Conservation (phyloP, 148 eudicot genomes). For the Amaranthus palmeri region DNA sequence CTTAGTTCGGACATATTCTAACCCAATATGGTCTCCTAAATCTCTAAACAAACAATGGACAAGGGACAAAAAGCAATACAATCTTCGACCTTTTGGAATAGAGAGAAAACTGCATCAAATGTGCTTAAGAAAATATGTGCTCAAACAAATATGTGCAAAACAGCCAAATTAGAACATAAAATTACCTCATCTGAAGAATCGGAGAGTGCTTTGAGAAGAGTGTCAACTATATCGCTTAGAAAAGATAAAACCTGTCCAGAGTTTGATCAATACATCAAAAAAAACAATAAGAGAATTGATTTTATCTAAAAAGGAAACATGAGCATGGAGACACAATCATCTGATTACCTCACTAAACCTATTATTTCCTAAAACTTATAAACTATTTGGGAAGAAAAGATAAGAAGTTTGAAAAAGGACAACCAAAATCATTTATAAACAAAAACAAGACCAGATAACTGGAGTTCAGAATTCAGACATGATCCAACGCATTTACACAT, state of each 20-base stretch:
- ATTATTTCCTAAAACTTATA: too few relatives aligned
- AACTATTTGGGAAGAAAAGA: too few relatives aligned
- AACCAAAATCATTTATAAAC: too few relatives aligned
- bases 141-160: neutral
- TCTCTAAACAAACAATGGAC: too few relatives aligned
- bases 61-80: too few relatives aligned
- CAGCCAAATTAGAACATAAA: constrained; percentile 10
- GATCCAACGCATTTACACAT: too few relatives aligned
- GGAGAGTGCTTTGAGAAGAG: constrained; percentile 84
- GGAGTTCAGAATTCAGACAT: too few relatives aligned
- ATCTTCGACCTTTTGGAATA: neutral
- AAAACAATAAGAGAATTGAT: constrained; percentile 8
- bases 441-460: too few relatives aligned
- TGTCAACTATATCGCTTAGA: constrained; percentile 77
- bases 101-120: neutral
- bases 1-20: too few relatives aligned
- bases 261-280: constrained; percentile 13
- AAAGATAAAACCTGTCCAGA: constrained; percentile 62
- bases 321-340: neutral
- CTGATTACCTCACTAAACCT: neutral
- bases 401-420: neutral
- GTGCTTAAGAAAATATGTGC: neutral
- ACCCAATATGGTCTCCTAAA: too few relatives aligned
- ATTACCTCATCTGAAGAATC: constrained; percentile 95
- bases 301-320: neutral